Base-by-base conservation (phyloP, 805 yeast species). In the Barnettozyma wickerhamii region DNA sequence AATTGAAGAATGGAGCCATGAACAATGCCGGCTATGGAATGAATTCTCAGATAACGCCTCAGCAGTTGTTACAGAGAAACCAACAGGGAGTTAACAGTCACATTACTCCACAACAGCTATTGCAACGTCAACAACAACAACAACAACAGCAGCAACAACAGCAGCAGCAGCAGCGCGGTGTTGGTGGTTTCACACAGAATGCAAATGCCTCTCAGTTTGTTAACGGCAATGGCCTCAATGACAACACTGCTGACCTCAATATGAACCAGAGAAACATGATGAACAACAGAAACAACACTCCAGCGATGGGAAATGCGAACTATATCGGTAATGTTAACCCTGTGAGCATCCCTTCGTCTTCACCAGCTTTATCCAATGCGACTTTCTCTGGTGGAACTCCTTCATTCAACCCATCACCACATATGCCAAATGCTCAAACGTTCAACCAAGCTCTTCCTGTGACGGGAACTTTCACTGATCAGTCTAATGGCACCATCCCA, bases 101-200 rank as follows among this genome's bases (percentile, higher is more conserved):
- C 10, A 13, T 51, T 23, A 52, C 58, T 7, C 61, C 56, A 12
- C 60, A 48, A 23, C 60, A 55, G 35, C 46, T 47, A 34, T 41
- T 51, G 28, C 64, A 58, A 33, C 62, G 54, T 31, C 64, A 53
- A 34, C 61, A 54, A 38, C 59, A 41, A 27, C 42, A 42, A 18
- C 38, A 28, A 12, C n/a, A 7, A 28, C 30, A 33, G 9, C 33
- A 35, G 10, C n/a, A 19, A 7, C 30, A 39, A 30, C 46, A 42
- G 14, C 40, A 36, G 10, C 38, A 37, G 32, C 40, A 42, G 31
- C 45, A 40, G 20, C 44, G 40, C 19, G 34, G 35, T n/a, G 15
- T 37, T 27, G 31, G 29, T 14, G 29, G 29, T 7, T 38, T 38
- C 13, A 35, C 24, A 19, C 35, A 28, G 23, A 42, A 34, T 10